These are phyloP conservation scores for Irpex lacteus DNA, from an alignment of 1,284 basidiomycete species.

Conservation along the genomic window DNA sequence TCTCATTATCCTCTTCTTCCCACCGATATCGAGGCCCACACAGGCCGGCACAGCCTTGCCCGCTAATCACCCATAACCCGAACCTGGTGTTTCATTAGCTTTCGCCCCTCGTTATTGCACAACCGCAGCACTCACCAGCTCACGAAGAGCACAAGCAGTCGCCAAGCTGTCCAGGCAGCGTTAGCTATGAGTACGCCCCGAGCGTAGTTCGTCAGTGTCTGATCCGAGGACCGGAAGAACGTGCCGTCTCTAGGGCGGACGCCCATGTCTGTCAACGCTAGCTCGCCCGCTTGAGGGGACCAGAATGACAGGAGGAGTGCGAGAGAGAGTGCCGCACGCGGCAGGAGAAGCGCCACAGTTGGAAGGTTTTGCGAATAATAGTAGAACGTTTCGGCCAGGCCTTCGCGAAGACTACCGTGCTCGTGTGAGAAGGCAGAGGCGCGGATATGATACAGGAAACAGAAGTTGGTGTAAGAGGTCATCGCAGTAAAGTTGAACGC, in stretches of 20 bases:
- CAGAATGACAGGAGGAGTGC: constrained; percentile 70
- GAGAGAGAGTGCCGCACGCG: constrained; percentile 71
- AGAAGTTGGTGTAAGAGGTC: constrained; percentile 78
- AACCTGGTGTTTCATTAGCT: constrained; percentile 63
- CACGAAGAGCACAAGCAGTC: constrained; percentile 57
- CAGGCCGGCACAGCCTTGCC: constrained; percentile 72
- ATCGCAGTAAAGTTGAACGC: constrained; percentile 72
- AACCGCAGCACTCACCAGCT: constrained; percentile 52
- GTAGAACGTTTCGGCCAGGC: constrained; percentile 76
- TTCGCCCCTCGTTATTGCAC: constrained; percentile 48
- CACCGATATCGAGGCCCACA: constrained; percentile 78
- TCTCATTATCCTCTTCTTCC: constrained; percentile 75
- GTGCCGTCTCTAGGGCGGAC: constrained; percentile 58
- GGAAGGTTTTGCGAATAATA: constrained; percentile 79
- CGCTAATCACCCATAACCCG: constrained; percentile 73
- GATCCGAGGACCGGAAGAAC: constrained; percentile 63
- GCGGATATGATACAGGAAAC: constrained; percentile 78
- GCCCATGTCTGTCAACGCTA: constrained; percentile 47
- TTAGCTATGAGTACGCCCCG: constrained; percentile 74
- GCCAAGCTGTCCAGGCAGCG: constrained; percentile 73
- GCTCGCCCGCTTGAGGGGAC: constrained; percentile 42
- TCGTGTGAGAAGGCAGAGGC: constrained; percentile 59
- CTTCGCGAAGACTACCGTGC: constrained; percentile 54
- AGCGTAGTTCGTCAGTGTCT: constrained; percentile 70
- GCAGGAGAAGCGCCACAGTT: constrained; percentile 73